Evolutionary conservation across 2,329 filamentous ascomycete species (phyloP).

Genomic region (Trichoderma pleuroti): DNA sequence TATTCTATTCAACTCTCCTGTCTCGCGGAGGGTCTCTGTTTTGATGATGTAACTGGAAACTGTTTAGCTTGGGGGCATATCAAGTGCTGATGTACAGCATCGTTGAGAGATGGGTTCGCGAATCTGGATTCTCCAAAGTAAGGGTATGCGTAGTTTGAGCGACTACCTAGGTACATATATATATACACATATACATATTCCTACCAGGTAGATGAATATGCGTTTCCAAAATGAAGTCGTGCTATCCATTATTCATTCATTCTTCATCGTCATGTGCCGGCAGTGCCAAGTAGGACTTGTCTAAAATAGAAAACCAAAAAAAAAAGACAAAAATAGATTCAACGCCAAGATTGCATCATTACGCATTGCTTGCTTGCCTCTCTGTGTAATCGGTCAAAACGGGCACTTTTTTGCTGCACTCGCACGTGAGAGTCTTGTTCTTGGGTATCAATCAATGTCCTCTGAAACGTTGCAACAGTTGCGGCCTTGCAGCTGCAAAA

Average conservation of each 20-base stretch:
- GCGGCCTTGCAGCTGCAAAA: neutral
- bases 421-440: neutral
- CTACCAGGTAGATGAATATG: neutral
- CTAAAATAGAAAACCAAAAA: neutral
- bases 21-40: neutral
- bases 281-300: neutral
- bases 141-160: neutral
- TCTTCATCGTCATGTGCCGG: neutral
- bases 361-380: neutral
- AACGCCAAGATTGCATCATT: neutral
- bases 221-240: neutral
- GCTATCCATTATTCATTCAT: slow-evolving; percentile 3
- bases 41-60: neutral
- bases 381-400: neutral
- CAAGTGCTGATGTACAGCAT: neutral
- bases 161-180: neutral
- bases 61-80: neutral
- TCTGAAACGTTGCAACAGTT: neutral
- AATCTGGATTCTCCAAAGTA: neutral
- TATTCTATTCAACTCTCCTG: neutral
- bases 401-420: neutral
- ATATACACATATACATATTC: neutral
- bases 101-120: neutral
- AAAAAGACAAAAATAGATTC: neutral
- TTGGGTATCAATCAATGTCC: neutral